Percentiles rank a stretch among this genome's conserved stretches.
These are phyloP conservation scores for Podosphaera xanthii DNA, from an alignment of 2,329 filamentous ascomycete genomes.

Conservation along the genomic window DNA sequence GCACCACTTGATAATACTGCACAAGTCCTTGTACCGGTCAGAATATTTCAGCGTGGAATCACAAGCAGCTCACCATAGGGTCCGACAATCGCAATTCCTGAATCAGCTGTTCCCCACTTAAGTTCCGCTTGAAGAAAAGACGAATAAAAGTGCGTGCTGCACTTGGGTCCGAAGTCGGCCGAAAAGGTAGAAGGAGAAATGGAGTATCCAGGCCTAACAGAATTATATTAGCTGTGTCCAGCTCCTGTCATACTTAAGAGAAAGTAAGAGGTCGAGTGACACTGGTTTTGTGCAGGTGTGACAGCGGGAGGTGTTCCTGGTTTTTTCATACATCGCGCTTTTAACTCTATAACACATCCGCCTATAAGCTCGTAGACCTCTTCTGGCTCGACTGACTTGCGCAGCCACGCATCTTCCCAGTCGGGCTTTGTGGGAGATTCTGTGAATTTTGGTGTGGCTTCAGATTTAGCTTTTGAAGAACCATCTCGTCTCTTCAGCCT, in stretches of 20 bases:
- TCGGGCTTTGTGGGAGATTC: slow-evolving; percentile 40
- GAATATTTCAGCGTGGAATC: slow-evolving; percentile 3
- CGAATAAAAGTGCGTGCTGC: slow-evolving; percentile 80
- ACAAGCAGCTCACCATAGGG: slow-evolving; percentile 48
- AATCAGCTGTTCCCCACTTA: slow-evolving; percentile 45
- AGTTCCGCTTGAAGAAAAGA: slow-evolving; percentile 62
- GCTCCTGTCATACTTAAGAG: background rate
- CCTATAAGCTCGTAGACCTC: slow-evolving; percentile 76
- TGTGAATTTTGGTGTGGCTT: slow-evolving; percentile 25
- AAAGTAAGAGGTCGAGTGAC: slow-evolving; percentile 3
- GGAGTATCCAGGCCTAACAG: slow-evolving; percentile 63
- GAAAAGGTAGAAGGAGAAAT: slow-evolving; percentile 83
- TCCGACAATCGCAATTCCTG: slow-evolving; percentile 85
- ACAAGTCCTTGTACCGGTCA: slow-evolving; percentile 44
- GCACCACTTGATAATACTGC: slow-evolving; percentile 93
- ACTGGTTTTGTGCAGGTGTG: slow-evolving; percentile 10
- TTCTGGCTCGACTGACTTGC: slow-evolving; percentile 62
- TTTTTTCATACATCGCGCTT: slow-evolving; percentile 61
- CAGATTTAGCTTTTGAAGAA: slow-evolving; percentile 38
- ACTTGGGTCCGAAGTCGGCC: slow-evolving; percentile 77
- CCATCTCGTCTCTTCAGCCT: slow-evolving; percentile 47
- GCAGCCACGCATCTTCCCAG: slow-evolving; percentile 76
- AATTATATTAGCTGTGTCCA: slow-evolving; percentile 10
- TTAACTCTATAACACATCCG: slow-evolving; percentile 75
- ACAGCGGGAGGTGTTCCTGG: slow-evolving; percentile 7